Base-by-base conservation (phyloP, 108 stramenopile genomes). In the Skeletonema grethae region DNA sequence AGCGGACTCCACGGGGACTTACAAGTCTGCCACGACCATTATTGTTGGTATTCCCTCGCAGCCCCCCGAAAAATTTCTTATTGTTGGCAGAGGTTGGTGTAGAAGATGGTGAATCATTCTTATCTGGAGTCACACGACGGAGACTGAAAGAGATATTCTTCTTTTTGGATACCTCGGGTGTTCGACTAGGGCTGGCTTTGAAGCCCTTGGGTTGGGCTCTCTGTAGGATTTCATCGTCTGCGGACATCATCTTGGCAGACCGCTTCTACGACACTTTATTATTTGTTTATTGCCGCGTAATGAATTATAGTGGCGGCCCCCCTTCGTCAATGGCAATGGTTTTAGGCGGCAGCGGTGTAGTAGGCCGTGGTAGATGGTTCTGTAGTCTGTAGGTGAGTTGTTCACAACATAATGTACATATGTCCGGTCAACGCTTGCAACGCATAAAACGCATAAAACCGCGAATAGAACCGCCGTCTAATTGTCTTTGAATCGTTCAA, bases 201-300 rank as follows among this genome's bases (percentile, higher is more conserved):
- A 53, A 53, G 15, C 50, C 50, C 50, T 53, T 53, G 50, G 50
- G 50, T 53, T 53, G 50, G 22, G 50, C 50, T 16, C 50, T 18
- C 8, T 24, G 22, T 53, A 53, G 20, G 7, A 53, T 53, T 53
- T 53, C 50, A 53, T 53, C 50, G 50, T 53, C 50, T 53, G 50
- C 18, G 22, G 50, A 53, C 50, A 53, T 53, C 50, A 53, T 53
- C 50, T 53, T 53, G 18, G 50, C 50, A 38, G 9, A 1, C 22
- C 2, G 8, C 0, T 53, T 24, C 2, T 7, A 24, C n/a, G n/a
- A n/a, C n/a, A n/a, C 15, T n/a, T 43, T 43, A 15, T 43, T 43
- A 11, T 11, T 12, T 39, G 34, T 3, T 39, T 39, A 39, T 11
- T 11, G 11, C 13, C 2, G 4, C 15, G 41, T n/a, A n/a, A 43